phyloP scores from a whole-genome alignment of 768 basidiomycete species.

The Hemileccinum impolitum region DNA sequence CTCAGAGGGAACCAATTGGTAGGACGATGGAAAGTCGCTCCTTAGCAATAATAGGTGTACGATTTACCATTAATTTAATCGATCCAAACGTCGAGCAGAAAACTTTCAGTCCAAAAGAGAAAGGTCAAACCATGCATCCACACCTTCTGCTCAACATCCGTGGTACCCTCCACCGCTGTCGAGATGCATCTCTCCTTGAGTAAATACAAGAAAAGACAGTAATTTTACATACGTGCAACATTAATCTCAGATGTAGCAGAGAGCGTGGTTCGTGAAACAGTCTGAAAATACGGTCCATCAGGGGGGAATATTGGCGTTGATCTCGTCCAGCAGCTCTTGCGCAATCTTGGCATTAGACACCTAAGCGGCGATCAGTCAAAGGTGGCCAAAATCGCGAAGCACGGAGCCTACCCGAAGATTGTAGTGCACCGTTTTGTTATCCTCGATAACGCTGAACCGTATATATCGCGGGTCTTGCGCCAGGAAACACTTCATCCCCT shows the following conservation, averaged over 20 bases:
- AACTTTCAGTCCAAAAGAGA: constrained; percentile 12
- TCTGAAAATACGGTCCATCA: constrained; percentile 18
- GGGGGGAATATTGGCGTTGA: constrained; percentile 41
- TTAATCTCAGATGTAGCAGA: constrained; percentile 33
- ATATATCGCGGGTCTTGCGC: constrained; percentile 80
- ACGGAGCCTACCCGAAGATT: constrained; percentile 60
- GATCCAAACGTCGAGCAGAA: constrained; percentile 9
- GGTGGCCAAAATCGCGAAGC: background rate
- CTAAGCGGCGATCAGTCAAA: constrained; percentile 32
- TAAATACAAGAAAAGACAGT: constrained; percentile 27
- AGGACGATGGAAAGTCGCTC: constrained; percentile 65
- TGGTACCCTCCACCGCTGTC: constrained; percentile 22
- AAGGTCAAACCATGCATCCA: constrained; percentile 6
- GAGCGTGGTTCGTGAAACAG: constrained; percentile 15
- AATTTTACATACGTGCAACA: constrained; percentile 32
- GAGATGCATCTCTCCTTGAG: constrained; percentile 23
- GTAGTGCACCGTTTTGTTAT: constrained; percentile 60
- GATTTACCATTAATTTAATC: constrained; percentile 27
- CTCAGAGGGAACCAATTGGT: constrained; percentile 77
- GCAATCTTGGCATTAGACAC: constrained; percentile 69
- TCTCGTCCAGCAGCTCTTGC: constrained; percentile 59
- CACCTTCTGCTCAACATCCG: constrained; percentile 10
- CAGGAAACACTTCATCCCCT: constrained; percentile 69
- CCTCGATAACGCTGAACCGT: constrained; percentile 70
- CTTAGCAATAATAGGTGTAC: constrained; percentile 21